Percentiles rank a stretch among this genome's conserved stretches.
Conservation (phyloP, 257 asterid species). For the Schizonepeta tenuifolia region DNA sequence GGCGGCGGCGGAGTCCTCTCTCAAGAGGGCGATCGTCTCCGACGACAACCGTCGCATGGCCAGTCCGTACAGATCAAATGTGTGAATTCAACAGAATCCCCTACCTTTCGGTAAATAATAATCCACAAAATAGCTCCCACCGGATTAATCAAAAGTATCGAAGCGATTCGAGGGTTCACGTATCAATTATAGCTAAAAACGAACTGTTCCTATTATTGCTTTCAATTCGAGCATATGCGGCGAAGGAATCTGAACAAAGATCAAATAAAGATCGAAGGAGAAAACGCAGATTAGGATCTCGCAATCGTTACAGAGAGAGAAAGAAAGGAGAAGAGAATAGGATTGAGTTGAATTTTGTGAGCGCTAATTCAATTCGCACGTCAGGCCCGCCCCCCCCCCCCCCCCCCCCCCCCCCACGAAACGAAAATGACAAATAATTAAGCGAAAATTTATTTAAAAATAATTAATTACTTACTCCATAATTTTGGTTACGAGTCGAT, state of each 20-base stretch:
- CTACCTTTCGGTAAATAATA: not conserved
- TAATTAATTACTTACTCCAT: no score
- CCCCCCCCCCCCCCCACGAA: no score
- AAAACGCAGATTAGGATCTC: conserved; percentile 11
- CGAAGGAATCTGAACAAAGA: conserved; percentile 45
- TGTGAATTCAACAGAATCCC: conserved; percentile 27
- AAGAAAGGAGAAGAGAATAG: not conserved
- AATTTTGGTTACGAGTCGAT: no score
- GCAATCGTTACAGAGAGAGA: not conserved
- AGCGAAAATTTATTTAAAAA: not conserved
- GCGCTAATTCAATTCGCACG: conserved; percentile 6
- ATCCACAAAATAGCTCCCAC: conserved; percentile 13
- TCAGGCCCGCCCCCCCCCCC: no score
- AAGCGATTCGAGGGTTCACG: conserved; percentile 27
- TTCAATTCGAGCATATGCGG: conserved; percentile 5
- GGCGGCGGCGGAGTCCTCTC: conserved; percentile 61
- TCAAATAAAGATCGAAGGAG: not conserved
- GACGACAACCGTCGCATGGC: conserved; percentile 90
- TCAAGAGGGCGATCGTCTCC: conserved; percentile 72
- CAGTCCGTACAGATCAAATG: conserved; percentile 49
- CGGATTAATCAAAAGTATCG: conserved; percentile 21
- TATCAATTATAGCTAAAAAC: not conserved
- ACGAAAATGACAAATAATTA: not conserved
- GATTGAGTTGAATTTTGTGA: conserved; percentile 22
- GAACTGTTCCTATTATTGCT: not conserved